Conservation (phyloP, 2,329 filamentous ascomycete genomes). For the Aspergillus terreus region DNA sequence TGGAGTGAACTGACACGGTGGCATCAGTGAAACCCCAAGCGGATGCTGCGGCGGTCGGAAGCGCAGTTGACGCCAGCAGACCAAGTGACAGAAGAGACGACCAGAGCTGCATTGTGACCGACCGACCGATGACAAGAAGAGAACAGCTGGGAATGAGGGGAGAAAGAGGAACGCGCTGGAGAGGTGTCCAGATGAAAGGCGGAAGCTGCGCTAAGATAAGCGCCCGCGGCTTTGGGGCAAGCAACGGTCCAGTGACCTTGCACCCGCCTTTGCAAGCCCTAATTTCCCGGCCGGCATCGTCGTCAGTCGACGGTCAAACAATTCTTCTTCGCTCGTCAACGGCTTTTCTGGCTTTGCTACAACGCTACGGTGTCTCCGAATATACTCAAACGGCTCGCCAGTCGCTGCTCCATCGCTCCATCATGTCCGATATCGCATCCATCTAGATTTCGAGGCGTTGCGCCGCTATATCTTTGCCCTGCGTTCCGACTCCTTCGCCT, state of each 20-base stretch:
- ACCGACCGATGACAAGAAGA: background rate
- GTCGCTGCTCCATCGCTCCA: conserved; percentile 7
- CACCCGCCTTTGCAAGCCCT: conserved; percentile 31
- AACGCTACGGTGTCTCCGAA: conserved; percentile 1
- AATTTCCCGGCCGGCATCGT: conserved; percentile 27
- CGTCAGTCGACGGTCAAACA: conserved; percentile 19
- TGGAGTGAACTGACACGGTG: conserved; percentile 56
- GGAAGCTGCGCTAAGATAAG: conserved; percentile 21
- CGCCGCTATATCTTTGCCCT: conserved; percentile 15
- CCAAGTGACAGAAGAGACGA: conserved; percentile 32
- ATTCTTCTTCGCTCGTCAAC: conserved; percentile 12
- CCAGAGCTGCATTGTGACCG: conserved; percentile 36
- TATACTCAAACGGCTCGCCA: conserved; percentile 8
- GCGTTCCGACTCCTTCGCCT: conserved; percentile 16
- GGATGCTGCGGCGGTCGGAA: conserved; percentile 44
- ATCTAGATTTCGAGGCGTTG: conserved; percentile 12
- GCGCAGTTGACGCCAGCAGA: conserved; percentile 33
- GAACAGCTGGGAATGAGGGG: conserved; percentile 9
- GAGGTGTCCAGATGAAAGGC: conserved; percentile 1
- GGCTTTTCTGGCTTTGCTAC: conserved; percentile 3
- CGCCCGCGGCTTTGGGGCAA: conserved; percentile 24
- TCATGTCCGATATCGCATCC: conserved; percentile 9
- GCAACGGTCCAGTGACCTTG: conserved; percentile 26
- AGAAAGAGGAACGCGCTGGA: conserved; percentile 16
- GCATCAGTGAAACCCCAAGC: conserved; percentile 64